Percentiles rank a stretch among this genome's conserved stretches.
Conservation (phyloP, 1,284 basidiomycete species). For the Apiotrichum akiyoshidainum region DNA sequence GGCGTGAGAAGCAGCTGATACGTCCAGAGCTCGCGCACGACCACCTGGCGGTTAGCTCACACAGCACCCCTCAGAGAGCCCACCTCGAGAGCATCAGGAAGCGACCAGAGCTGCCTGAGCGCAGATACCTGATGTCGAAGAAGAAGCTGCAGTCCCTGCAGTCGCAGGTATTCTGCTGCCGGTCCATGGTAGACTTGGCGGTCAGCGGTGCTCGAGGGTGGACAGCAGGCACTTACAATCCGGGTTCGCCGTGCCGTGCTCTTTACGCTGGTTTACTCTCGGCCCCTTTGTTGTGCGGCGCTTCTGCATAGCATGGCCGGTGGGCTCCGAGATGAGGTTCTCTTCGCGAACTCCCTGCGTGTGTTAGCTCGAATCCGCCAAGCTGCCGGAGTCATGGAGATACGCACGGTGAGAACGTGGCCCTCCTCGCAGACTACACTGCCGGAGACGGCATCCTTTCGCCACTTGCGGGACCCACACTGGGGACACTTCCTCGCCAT, state of each 20-base stretch:
- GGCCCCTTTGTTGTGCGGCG: constrained; percentile 29
- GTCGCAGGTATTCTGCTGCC: constrained; percentile 69
- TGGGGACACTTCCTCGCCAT: constrained; percentile 44
- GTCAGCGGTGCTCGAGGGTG: constrained; percentile 8
- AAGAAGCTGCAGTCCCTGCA: constrained; percentile 75
- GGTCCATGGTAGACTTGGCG: constrained; percentile 71
- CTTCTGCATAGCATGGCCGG: constrained; percentile 35
- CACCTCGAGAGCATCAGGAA: constrained; percentile 78
- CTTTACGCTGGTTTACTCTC: constrained; percentile 29
- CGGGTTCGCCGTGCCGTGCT: constrained; percentile 31
- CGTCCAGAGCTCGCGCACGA: constrained; percentile 78
- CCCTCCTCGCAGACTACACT: constrained; percentile 49
- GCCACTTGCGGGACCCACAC: constrained; percentile 47
- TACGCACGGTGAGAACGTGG: constrained; percentile 45
- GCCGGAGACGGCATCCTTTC: constrained; percentile 41
- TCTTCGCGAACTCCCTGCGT: constrained; percentile 44
- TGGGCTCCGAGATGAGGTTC: constrained; percentile 33
- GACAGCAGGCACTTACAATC: constrained; percentile 31
- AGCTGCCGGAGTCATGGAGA: too few relatives aligned
- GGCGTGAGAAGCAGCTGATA: constrained; percentile 61
- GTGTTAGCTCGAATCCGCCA: not conserved
- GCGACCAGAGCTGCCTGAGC: constrained; percentile 63
- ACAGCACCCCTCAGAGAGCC: constrained; percentile 23
- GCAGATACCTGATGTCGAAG: constrained; percentile 69
- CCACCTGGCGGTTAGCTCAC: constrained; percentile 53